Base-by-base conservation (phyloP, 805 yeast species). In the Spathaspora sp. region DNA sequence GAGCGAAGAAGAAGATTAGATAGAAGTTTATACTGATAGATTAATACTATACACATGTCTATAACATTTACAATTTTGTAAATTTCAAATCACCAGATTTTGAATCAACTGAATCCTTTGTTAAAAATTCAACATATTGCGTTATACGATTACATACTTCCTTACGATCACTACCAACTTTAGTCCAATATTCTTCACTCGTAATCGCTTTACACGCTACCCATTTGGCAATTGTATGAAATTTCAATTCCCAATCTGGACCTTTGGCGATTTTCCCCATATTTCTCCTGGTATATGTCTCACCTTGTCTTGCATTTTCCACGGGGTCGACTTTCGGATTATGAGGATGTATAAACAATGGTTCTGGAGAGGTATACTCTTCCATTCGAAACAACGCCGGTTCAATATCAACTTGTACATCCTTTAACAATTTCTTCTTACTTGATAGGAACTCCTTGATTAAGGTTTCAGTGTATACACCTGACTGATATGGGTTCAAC, bases 211-310 rank as follows among this genome's bases (percentile, higher is more conserved):
- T 57, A 52, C 75, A 70, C 12, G 65, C 66, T 17, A 66, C 52
- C 67, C 67, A 68, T 38, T 63, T 56, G 44, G 69, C 58, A 29
- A 69, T 60, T 6, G 72, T 53, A 50, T 68, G 72, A 53, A 69
- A 65, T 48, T 60, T 55, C 44, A 70, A 55, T 51, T 70, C 74
- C 75, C 75, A 70, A 51, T 70, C 75, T 20, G 61, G 55, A 11
- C 60, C 51, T 2, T 32, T 3, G 58, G 57, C 4, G 55, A 54
- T 44, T 54, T 52, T 8, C 68, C 68, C 19, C 69, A 49, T n/a
- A 49, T 59, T 63, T 50, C 75, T 52, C 26, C 57, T 51, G 9
- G 58, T 50, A 52, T 58, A 64, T 11, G 58, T 35, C 12, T 32
- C 49, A 3, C 5, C 5, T 42, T 49, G 49, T 26, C 45, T 42